These are phyloP conservation scores for Persicaria tinctoria DNA, from an alignment of 148 eudicot genomes.

Conservation along the genomic window DNA sequence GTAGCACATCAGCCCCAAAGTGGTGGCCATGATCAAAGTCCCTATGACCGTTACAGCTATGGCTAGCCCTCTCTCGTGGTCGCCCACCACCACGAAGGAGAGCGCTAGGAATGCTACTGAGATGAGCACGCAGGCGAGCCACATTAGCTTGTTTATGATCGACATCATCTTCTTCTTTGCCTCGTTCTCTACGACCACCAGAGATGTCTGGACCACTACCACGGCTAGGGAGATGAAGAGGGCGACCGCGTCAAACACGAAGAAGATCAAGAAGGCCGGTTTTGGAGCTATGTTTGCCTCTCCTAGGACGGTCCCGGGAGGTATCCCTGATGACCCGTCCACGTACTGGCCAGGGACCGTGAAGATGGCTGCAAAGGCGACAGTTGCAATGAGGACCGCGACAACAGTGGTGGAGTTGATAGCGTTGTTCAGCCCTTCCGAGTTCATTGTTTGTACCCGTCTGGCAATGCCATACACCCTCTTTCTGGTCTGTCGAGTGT, in stretches of 20 bases:
- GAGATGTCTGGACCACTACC: constrained; percentile 54
- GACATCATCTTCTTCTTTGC: constrained; percentile 61
- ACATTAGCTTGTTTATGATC: constrained; percentile 51
- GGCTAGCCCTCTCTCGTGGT: constrained; percentile 33
- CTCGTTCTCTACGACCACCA: constrained; percentile 40
- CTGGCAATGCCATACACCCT: constrained; percentile 35
- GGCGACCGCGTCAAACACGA: constrained; percentile 45
- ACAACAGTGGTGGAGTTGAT: constrained; percentile 48
- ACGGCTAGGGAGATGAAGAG: constrained; percentile 58
- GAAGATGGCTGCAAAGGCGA: constrained; percentile 52
- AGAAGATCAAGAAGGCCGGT: constrained; percentile 28
- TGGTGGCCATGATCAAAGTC: constrained; percentile 31
- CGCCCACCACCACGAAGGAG: constrained; percentile 39
- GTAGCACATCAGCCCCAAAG: constrained; percentile 43
- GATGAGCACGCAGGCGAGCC: constrained; percentile 46
- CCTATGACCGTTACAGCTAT: constrained; percentile 35
- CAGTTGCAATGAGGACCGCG: constrained; percentile 49
- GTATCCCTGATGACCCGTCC: constrained; percentile 19
- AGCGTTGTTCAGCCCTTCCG: constrained; percentile 49
- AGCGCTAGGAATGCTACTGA: constrained; percentile 46
- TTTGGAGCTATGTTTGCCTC: constrained; percentile 43
- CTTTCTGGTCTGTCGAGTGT: constrained; percentile 37
- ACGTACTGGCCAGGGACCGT: constrained; percentile 43
- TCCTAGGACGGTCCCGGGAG: constrained; percentile 26
- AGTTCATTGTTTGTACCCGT: constrained; percentile 40